Percentiles rank a stretch among this genome's conserved stretches.
phyloP scores from a whole-genome alignment of 257 asterid genomes.

The Solanum peruvianum region DNA sequence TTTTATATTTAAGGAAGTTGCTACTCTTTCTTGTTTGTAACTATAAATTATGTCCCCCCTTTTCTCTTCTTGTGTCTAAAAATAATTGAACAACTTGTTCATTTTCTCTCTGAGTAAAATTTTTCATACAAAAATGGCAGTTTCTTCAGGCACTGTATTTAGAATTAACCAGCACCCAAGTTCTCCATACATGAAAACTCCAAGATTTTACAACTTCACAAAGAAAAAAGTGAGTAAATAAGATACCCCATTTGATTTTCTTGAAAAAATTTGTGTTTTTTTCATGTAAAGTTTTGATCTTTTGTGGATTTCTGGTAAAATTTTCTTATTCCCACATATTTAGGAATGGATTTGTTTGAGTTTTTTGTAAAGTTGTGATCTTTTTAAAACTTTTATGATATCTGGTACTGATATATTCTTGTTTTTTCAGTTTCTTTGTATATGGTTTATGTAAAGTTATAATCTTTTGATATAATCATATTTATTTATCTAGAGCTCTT shows the following conservation, averaged over 20 bases:
- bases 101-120: background rate
- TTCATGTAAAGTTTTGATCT: background rate
- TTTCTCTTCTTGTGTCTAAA: background rate
- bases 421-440: conserved; percentile 21
- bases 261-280: background rate
- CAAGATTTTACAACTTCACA: conserved; percentile 10
- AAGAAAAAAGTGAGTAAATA: conserved; percentile 28
- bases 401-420: background rate
- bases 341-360: conserved; percentile 1
- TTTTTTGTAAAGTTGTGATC: conserved; percentile 14
- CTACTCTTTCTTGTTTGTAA: background rate
- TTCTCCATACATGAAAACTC: conserved; percentile 5
- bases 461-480: background rate
- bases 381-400: background rate
- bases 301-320: background rate
- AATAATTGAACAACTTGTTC: background rate
- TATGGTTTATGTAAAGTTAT: conserved; percentile 23
- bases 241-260: background rate
- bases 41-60: conserved; percentile 17
- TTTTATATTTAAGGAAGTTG: background rate
- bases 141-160: conserved; percentile 22
- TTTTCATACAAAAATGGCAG: conserved; percentile 25
- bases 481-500: background rate
- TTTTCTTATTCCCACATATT: background rate
- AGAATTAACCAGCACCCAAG: conserved; percentile 23